Evolutionary conservation across 176 grass and related monocot genomes (phyloP), one percentile per base, ranked within the genome.

Genomic region (Rhynchospora pubera): DNA sequence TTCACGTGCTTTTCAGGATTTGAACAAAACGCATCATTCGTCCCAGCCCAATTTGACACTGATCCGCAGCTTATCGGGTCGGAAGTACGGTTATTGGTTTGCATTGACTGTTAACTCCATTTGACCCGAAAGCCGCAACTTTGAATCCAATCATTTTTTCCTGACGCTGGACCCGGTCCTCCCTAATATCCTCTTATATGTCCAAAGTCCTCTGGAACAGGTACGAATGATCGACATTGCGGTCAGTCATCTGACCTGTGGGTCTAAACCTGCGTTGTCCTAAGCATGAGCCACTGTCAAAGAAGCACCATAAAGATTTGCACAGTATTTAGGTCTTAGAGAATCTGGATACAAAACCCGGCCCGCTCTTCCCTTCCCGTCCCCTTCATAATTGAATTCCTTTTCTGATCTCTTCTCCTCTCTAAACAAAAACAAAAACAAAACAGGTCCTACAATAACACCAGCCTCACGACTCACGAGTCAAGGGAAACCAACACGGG

Each of bases 311-410:
- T 44, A 50, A n/a, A n/a, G 18, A 43, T 15, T 34, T 70, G 1
- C 19, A 51, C 45, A 50, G 11, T 24, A 7, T 39, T 1, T 0
- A 8, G 3, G 15, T 9, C 15, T 44, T n/a, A 9, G 1, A 69
- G 7, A 69, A 45, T 45, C 45, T 13, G 69, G 12, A 3, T 45
- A 7, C 7, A 21, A 61, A 61, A 61, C 58, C 65, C 34, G 65
- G 43, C 18, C 39, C 68, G 68, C 68, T 72, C 43, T 72, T 72
- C 42, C 7, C 3, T 47, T 23, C 7, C 43, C 42, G 39, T 73
- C n/a, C n/a, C 44, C 68, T 73, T 50, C 68, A 52, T 52, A 52
- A 74, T 74, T 74, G 9, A 74, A 74, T 74, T 74, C 47, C 70
- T 34, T n/a, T 34, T 34, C 26, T n/a, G n/a, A n/a, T n/a, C n/a